These are phyloP conservation scores for slime mould (Dictyostelium discoideum) DNA, from an alignment of 78 protist species.

Conservation along the genomic window DNA sequence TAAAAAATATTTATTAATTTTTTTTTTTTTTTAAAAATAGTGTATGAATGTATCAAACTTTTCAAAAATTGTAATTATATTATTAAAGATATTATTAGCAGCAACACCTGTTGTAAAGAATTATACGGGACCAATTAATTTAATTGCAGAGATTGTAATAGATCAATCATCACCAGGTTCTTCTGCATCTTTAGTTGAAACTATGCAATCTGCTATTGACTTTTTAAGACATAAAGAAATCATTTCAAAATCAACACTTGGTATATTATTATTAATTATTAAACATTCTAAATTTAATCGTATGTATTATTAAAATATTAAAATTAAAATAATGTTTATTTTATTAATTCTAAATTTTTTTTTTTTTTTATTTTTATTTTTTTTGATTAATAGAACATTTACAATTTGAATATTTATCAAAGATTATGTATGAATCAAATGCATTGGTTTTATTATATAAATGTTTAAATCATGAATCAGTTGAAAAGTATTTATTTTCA, in stretches of 20 bases:
- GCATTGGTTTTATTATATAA: constrained; percentile 54
- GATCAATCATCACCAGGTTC: constrained; percentile 71
- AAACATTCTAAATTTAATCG: constrained; percentile 77
- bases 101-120: constrained; percentile 56
- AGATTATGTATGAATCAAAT: constrained; percentile 59
- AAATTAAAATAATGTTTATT: background rate
- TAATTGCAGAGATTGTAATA: constrained; percentile 61
- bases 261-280: constrained; percentile 40
- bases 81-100: constrained; percentile 55
- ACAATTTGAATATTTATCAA: constrained; percentile 71
- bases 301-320: background rate
- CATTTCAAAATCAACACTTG: constrained; percentile 48
- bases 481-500: constrained; percentile 41
- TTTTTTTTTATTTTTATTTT: too few relatives aligned
- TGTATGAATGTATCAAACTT: constrained; percentile 32
- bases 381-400: constrained; percentile 19
- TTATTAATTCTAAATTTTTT: background rate
- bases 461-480: constrained; percentile 47
- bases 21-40: background rate
- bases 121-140: constrained; percentile 64
- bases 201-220: constrained; percentile 75
- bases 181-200: constrained; percentile 58
- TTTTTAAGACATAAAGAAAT: constrained; percentile 77
- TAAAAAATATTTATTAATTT: background rate
- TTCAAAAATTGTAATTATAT: constrained; percentile 43